phyloP scores from a whole-genome alignment of 768 basidiomycete genomes.

The Candolleomyces aberdarensis region DNA sequence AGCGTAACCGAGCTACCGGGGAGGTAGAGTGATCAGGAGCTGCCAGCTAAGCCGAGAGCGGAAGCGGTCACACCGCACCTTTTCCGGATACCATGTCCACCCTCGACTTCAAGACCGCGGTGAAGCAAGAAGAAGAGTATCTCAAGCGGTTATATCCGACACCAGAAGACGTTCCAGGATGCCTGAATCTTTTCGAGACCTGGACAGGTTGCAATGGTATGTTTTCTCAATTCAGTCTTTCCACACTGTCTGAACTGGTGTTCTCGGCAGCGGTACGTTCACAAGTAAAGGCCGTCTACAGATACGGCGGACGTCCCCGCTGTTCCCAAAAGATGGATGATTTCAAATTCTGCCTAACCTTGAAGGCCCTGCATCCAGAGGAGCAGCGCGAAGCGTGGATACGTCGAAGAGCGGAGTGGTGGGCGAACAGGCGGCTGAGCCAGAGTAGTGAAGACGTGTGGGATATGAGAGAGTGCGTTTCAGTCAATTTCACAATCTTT shows the following conservation, averaged over 20 bases:
- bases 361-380: conserved; percentile 76
- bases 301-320: conserved; percentile 70
- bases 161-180: conserved; percentile 76
- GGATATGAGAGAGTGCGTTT: conserved; percentile 76
- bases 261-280: conserved; percentile 59
- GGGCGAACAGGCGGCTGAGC: conserved; percentile 72
- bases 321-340: conserved; percentile 82
- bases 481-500: background rate
- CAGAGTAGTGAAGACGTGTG: conserved; percentile 95
- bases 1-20: too few relatives aligned
- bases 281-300: conserved; percentile 84
- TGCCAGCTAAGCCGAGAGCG: too few relatives aligned
- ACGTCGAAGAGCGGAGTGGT: conserved; percentile 86
- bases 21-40: too few relatives aligned
- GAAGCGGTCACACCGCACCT: too few relatives aligned
- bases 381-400: conserved; percentile 84
- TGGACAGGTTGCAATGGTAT: conserved; percentile 70
- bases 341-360: conserved; percentile 91
- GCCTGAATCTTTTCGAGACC: conserved; percentile 71
- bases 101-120: conserved; percentile 50
- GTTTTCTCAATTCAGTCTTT: conserved; percentile 11
- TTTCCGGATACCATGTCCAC: conserved; percentile 26
- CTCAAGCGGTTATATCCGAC: conserved; percentile 69
- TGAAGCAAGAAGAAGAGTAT: conserved; percentile 67
- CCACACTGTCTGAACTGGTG: background rate